Conservation (phyloP, 2,329 filamentous ascomycete genomes). For the Exophiala sp. region DNA sequence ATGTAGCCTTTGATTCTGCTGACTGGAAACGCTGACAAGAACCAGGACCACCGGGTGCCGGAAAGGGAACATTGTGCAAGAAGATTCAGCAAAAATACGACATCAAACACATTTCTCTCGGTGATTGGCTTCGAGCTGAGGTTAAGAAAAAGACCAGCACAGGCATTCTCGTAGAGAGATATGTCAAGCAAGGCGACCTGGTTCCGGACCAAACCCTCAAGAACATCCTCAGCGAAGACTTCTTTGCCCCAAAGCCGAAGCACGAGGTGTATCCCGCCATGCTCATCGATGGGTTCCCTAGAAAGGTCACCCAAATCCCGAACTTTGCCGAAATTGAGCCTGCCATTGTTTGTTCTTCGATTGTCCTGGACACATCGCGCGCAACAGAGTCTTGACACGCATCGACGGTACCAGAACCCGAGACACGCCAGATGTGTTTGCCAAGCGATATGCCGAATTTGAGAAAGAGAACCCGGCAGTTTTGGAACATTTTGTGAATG, state of each 20-base stretch:
- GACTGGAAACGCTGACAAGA: neutral
- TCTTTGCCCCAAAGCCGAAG: too few relatives aligned
- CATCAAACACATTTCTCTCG: conserved; percentile 31
- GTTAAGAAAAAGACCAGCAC: neutral
- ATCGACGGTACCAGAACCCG: neutral
- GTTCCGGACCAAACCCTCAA: neutral
- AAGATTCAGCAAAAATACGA: conserved; percentile 23
- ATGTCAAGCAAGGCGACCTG: neutral
- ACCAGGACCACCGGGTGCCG: conserved; percentile 30
- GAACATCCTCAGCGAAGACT: neutral
- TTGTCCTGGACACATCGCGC: conserved; percentile 21
- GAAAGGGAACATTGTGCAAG: conserved; percentile 35
- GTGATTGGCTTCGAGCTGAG: conserved; percentile 28
- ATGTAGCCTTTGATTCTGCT: neutral
- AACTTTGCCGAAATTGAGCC: conserved; percentile 5
- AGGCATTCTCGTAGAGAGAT: neutral
- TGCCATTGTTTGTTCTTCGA: conserved; percentile 20
- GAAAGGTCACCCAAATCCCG: conserved; percentile 9
- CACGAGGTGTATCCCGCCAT: conserved; percentile 1
- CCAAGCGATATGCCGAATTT: neutral
- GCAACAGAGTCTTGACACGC: conserved; percentile 16
- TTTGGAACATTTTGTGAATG: neutral
- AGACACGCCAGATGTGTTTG: neutral
- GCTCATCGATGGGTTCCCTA: conserved; percentile 21
- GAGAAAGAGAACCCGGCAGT: neutral